A percentile compares a stretch with the other conserved stretches of the same genome.
These are phyloP conservation scores for Parietaria judaica DNA, from an alignment of 306 rosid species.

Conservation along the genomic window DNA sequence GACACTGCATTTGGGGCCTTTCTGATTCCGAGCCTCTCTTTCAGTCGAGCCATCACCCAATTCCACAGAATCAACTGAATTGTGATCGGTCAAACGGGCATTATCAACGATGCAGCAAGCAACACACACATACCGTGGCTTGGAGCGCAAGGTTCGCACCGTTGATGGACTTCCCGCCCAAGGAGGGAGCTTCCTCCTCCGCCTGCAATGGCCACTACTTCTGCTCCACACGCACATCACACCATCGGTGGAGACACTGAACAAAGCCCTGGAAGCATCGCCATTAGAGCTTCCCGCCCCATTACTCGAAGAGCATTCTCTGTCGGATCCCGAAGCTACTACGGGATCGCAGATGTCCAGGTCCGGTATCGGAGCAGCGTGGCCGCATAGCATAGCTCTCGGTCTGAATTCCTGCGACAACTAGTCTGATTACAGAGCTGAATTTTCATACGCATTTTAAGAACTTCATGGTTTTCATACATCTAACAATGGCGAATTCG, in stretches of 20 bases:
- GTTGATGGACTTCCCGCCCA: conserved; percentile 84
- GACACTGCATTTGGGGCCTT: conserved; percentile 52
- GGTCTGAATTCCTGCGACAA: conserved; percentile 64
- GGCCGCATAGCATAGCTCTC: conserved; percentile 84
- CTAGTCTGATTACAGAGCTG: conserved; percentile 6
- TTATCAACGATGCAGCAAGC: conserved; percentile 64
- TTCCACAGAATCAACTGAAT: conserved; percentile 39
- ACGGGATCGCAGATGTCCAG: conserved; percentile 62
- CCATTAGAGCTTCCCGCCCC: conserved; percentile 23
- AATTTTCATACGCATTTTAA: background rate
- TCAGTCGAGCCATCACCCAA: conserved; percentile 37
- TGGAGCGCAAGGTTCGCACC: conserved; percentile 56
- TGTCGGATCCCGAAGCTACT: conserved; percentile 25
- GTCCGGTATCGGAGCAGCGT: conserved; percentile 69
- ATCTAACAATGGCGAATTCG: too few species aligned
- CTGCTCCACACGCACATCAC: conserved; percentile 92
- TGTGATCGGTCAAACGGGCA: conserved; percentile 24
- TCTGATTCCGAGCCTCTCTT: conserved; percentile 51
- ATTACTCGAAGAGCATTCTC: conserved; percentile 19
- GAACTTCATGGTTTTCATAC: too few species aligned
- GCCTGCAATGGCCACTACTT: conserved; percentile 81
- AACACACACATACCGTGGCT: conserved; percentile 69
- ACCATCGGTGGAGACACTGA: conserved; percentile 83
- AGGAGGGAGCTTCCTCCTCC: conserved; percentile 81
- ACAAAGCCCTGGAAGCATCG: conserved; percentile 41